Evolutionary conservation across 2,329 filamentous ascomycete species (phyloP), one percentile per base, ranked within the genome.

Genomic region (Aspergillus viridinutans): DNA sequence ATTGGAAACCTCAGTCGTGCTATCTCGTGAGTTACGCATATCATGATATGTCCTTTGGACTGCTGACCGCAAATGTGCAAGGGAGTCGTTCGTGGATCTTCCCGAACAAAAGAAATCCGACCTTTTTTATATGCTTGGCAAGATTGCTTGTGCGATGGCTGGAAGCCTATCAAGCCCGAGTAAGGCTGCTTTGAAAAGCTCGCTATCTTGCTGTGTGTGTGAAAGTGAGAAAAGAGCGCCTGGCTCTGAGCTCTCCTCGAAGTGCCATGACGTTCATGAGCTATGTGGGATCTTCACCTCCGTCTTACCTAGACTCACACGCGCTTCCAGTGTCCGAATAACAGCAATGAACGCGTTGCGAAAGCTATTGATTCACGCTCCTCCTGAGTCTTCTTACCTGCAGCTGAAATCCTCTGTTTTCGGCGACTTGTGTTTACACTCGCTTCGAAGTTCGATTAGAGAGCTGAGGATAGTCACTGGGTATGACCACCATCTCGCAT

Each of bases 391-490:
- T 0, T 78, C 80, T 3, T 78, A 89, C 53, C 75, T 93, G 29
- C 84, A 90, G 61, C 76, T 97, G 2, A 83, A 87, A 57, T 78
- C 76, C 1, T 92, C 90, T 8, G 71, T 76, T 0, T 76, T 90
- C 43, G 92, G 90, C 0, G 87, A 92, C 66, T 93, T 90, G 84
- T 92, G 91, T 67, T 76, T 97, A 4, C 85, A 88, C 63, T 90
- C 89, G 0, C 78, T 97, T 42, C 87, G 88, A 61, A 96, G 92
- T 72, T 95, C 92, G 1, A 74, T 91, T 21, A 84, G 93, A 68
- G 94, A 97, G 70, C 78, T 97, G 28, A 86, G 93, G 32, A 84
- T 97, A 64, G 88, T 88, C 40, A 89, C 92, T 57, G 89, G 88
- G 79, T 88, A 61, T 62, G 61, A 50, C 51, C 4, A 21, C 3